A percentile compares a stretch with the other conserved stretches of the same genome.
Evolutionary conservation across 495 filamentous ascomycete species (phyloP).

Genomic region (Amorphotheca resinae): DNA sequence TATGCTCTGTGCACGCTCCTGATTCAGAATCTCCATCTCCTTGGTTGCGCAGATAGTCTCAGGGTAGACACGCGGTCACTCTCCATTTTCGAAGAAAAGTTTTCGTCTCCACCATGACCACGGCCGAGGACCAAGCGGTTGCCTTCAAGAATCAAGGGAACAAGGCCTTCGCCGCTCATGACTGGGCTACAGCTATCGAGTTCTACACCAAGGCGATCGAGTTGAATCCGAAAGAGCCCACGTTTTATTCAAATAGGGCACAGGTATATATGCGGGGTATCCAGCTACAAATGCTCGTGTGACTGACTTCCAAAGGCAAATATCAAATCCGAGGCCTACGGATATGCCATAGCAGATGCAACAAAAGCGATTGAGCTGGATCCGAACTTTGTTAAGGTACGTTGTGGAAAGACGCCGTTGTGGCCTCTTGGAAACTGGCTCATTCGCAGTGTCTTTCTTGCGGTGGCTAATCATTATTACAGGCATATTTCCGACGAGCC

Average conservation of each 20-base stretch:
- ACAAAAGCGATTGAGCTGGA: conserved; percentile 90
- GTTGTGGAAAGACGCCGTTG: neutral
- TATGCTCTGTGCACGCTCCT: no score
- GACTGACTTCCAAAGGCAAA: conserved; percentile 54
- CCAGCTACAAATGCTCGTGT: conserved; percentile 27
- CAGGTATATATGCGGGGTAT: conserved; percentile 48
- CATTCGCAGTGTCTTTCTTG: no score
- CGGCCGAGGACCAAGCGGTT: conserved; percentile 49
- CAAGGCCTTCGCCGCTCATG: conserved; percentile 74
- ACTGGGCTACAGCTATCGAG: conserved; percentile 77
- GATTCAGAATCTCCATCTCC: no score
- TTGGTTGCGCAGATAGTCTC: no score
- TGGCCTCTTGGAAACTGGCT: no score
- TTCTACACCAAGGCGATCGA: conserved; percentile 88
- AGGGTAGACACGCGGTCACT: no score
- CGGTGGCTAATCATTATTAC: conserved; percentile 6
- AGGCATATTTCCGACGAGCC: conserved; percentile 94
- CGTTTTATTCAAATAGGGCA: conserved; percentile 87
- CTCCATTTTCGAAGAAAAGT: neutral
- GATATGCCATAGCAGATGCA: conserved; percentile 83
- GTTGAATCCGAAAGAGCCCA: conserved; percentile 67
- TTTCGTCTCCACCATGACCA: neutral
- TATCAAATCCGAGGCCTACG: conserved; percentile 91
- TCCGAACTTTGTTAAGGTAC: conserved; percentile 73
- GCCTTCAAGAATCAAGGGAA: conserved; percentile 90